Conservation (phyloP, 768 basidiomycete genomes). For the Phallus indusiatus region DNA sequence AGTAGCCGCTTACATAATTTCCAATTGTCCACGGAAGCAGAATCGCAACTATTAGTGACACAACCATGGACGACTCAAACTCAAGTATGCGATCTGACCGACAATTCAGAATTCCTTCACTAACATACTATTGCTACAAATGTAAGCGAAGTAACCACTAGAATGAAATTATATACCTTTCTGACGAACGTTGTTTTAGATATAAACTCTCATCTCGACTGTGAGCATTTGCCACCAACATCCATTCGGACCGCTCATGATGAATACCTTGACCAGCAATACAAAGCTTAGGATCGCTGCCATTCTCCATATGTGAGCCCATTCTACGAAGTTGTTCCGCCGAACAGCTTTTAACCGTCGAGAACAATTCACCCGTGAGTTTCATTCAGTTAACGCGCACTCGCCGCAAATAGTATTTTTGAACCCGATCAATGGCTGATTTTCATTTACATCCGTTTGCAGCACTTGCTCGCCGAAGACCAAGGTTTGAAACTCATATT, state of each 20-base stretch:
- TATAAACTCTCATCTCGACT: constrained; percentile 48
- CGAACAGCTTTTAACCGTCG: constrained; percentile 60
- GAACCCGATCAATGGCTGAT: too few species aligned
- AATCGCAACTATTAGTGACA: too few species aligned
- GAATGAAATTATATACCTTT: constrained; percentile 7
- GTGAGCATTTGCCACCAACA: constrained; percentile 29
- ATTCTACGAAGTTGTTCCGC: constrained; percentile 65
- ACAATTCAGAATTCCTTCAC: constrained; percentile 40
- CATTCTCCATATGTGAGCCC: constrained; percentile 58
- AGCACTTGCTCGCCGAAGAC: constrained; percentile 4
- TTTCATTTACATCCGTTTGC: neutral
- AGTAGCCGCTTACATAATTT: too few species aligned
- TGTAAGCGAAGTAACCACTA: constrained; percentile 32
- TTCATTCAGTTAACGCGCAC: neutral
- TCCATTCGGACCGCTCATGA: too few species aligned
- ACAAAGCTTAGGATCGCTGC: constrained; percentile 45
- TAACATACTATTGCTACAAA: constrained; percentile 65
- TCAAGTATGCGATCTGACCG: neutral
- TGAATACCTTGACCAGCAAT: constrained; percentile 38
- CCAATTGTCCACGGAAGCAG: too few species aligned
- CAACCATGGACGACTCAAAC: neutral
- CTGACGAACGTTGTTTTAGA: constrained; percentile 30
- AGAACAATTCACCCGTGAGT: constrained; percentile 62
- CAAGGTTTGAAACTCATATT: neutral
- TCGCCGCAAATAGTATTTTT: too few species aligned